Conservation (phyloP, 1,139 yeast species). For the Hansenula lynferdii region DNA sequence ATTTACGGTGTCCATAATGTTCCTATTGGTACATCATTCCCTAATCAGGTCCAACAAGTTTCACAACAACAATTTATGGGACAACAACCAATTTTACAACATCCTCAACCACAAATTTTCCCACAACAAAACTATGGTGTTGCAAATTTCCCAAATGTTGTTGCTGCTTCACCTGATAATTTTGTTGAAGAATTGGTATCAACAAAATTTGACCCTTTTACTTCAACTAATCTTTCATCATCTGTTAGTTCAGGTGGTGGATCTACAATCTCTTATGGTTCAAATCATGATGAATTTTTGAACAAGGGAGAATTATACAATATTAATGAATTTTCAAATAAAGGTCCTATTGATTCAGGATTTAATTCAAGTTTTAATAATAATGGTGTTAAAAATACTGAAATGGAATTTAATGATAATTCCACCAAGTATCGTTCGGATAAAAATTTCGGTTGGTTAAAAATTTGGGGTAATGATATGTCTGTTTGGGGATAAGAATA, state of each 20-base stretch:
- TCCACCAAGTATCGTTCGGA: constrained; percentile 7
- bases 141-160: constrained; percentile 2
- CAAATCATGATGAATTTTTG: constrained; percentile 3
- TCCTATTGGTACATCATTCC: not conserved
- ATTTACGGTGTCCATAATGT: not conserved
- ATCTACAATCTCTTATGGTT: constrained; percentile 15
- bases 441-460: constrained; percentile 20
- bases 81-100: not conserved
- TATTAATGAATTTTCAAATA: constrained; percentile 1
- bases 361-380: constrained; percentile 3
- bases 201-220: constrained; percentile 4
- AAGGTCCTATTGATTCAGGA: constrained; percentile 7
- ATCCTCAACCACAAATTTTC: constrained; percentile 1
- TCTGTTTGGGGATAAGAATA: constrained; percentile 21
- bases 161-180: constrained; percentile 16
- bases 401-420: not conserved
- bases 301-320: too few relatives aligned
- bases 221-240: constrained; percentile 14
- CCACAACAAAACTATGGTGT: too few relatives aligned
- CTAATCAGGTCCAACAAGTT: not conserved
- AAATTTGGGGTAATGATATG: constrained; percentile 25
- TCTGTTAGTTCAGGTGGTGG: constrained; percentile 20
- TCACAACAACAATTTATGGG: constrained; percentile 1
- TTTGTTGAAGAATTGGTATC: constrained; percentile 10
- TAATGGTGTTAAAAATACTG: too few relatives aligned